Base-by-base conservation (phyloP, 208 protist species). In the Leishmania arabica region DNA sequence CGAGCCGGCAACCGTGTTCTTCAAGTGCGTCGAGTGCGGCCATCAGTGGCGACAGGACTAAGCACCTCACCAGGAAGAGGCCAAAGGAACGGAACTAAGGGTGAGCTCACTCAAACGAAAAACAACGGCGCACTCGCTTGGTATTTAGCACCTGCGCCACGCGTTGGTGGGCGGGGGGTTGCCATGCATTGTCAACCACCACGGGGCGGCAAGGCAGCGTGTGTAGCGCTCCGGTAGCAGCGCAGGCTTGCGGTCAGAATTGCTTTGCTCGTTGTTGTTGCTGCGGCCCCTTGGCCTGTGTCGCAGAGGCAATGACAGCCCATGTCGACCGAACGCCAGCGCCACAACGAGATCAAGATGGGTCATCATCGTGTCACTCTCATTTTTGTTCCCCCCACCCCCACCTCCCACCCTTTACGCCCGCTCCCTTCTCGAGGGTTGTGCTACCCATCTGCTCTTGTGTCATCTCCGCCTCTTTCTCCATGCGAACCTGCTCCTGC, bases 1-100 rank as follows among this genome's bases (percentile, higher is more conserved):
- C 93, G 99, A 99, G 90, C 99, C 99, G 34, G 96, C 98, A 69
- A 99, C 98, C 31, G 98, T 95, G 6, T 99, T 99, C 86, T 99
- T 98, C 82, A 96, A 93, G 80, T 99, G 99, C 84, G 85, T 94
- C n/a, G 92, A 98, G 78, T 99, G 98, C 81, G 92, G 92, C 58
- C 90, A 95, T 82, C 89, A 97, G 82, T 99, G 98, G 98, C 84
- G 90, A 9, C 93, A 96, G 66, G 95, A 96, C 68, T 98, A 85
- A 85, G 6, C 37, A n/a, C 2, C 37, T 53, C 31, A 74, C 60
- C 73, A 8, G 19, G 4, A 82, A 34, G 27, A 42, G 62, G n/a
- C 74, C 4, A 34, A 42, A 37, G 24, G 37, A 42, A 68, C 15
- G 15, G 7, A 19, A 19, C 5, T 37, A 68, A 40, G 37, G n/a